Evolutionary conservation across 805 yeast genomes (phyloP).

Genomic region (Kuraishia capsulata): DNA sequence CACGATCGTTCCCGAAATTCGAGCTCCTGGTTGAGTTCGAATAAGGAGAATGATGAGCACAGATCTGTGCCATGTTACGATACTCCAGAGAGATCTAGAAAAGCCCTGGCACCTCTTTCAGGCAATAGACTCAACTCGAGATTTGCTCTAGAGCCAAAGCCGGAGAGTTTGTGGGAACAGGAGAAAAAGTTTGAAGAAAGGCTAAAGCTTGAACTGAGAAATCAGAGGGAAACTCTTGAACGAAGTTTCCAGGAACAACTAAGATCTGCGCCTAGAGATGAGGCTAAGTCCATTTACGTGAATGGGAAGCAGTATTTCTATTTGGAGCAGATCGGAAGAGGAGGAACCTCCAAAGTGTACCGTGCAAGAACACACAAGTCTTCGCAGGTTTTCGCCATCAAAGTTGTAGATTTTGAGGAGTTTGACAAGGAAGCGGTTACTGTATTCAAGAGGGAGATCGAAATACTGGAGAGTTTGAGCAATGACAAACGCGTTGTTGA

Average conservation of each 20-base stretch:
- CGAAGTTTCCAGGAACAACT: background rate
- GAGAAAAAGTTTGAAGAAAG: slow-evolving; percentile 5
- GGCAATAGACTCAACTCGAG: slow-evolving; percentile 9
- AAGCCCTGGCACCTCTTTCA: background rate
- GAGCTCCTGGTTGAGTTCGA: background rate
- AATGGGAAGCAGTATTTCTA: slow-evolving; percentile 64
- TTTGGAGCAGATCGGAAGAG: slow-evolving; percentile 75
- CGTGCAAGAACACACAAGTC: slow-evolving; percentile 49
- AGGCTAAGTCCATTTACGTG: slow-evolving; percentile 18
- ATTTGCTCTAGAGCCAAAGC: background rate
- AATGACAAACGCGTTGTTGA: slow-evolving; percentile 67
- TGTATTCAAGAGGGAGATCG: slow-evolving; percentile 88
- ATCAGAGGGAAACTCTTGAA: slow-evolving; percentile 10
- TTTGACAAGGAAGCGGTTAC: slow-evolving; percentile 64
- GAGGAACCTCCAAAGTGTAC: slow-evolving; percentile 89
- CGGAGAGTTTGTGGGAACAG: background rate
- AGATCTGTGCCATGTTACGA: background rate
- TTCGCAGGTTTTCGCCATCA: slow-evolving; percentile 65
- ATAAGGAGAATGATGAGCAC: background rate
- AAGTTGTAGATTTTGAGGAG: slow-evolving; percentile 72
- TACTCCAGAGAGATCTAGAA: background rate
- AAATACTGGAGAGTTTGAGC: slow-evolving; percentile 51
- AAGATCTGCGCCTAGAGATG: background rate
- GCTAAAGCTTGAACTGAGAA: slow-evolving; percentile 11
- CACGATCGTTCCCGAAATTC: background rate